These are phyloP conservation scores for Citrus cavaleriei DNA, from an alignment of 345 rosid genomes.

Conservation along the genomic window DNA sequence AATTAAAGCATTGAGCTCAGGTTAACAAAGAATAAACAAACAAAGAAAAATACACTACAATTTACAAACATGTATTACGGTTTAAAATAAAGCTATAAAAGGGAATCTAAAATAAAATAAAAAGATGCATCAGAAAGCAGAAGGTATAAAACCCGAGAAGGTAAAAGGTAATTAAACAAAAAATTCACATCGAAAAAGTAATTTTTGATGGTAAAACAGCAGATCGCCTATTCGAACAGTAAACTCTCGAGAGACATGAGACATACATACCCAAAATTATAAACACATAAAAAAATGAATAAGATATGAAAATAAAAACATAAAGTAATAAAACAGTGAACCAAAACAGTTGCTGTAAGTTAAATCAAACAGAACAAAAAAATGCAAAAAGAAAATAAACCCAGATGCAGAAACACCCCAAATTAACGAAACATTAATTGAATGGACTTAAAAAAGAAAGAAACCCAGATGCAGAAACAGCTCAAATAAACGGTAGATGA, in stretches of 20 bases:
- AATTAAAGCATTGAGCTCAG: background rate
- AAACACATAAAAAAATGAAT: background rate
- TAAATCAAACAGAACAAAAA: background rate
- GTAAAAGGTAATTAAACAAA: background rate
- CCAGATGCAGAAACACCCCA: constrained; percentile 18
- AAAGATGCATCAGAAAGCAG: background rate
- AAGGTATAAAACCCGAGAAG: background rate
- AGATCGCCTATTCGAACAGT: background rate
- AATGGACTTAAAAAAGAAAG: background rate
- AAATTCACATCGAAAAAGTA: background rate
- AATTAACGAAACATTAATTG: background rate
- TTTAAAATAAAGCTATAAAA: background rate
- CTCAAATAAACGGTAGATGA: background rate
- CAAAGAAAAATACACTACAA: background rate
- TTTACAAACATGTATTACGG: background rate
- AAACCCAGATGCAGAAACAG: background rate
- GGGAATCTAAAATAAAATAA: background rate
- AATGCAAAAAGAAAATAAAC: constrained; percentile 8
- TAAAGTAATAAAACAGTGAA: background rate
- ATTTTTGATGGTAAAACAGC: background rate
- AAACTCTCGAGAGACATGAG: background rate
- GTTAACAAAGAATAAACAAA: background rate
- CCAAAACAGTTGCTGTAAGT: background rate
- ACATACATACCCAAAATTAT: constrained; percentile 20
- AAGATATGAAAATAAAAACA: background rate